Base-by-base conservation (phyloP, 495 filamentous ascomycete species). In the Penicillium bialowiezense region DNA sequence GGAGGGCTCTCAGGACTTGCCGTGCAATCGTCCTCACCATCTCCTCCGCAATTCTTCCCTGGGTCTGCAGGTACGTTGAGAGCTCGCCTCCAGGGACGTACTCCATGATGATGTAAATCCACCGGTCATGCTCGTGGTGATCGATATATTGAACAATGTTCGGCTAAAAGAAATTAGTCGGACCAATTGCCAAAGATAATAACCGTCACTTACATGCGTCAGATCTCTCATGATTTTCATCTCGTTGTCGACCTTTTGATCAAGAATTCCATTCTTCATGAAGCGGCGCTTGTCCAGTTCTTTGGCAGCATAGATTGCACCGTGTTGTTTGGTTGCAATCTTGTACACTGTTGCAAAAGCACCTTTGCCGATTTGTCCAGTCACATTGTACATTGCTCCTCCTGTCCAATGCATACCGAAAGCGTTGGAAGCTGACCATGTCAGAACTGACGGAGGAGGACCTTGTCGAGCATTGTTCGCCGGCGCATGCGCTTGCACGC, bases 91-190 rank as follows among this genome's bases (percentile, higher is more conserved):
- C 78, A 19, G 80, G 78, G n/a, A 97, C 81, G 60, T 79, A 95
- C 58, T 98, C 93, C 95, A 98, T 97, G 63, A 96, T 87, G 64
- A 97, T 95, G 59, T 95, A 92, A 12, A 96, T 78, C 59, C 89
- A 81, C 19, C 83, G 71, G 4, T 82, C 76, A 63, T 86, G 82
- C 53, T 96, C 89, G 45, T 90, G 76, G 60, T 91, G 85, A 48
- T 93, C 88, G 41, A 93, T 80, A 56, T 90, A 97, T 58, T 89
- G 77, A 17, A 98, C 91, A 52, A 97, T 91, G 56, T 98, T 93
- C 3, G 84, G 80, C 88, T 93, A 8, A 6, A 42, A 17, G 0
- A 32, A 10, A 36, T 50, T 12, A 58, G 34, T 53, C 21, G 7
- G 18, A 17, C 14, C 9, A 9, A 6, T 17, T 7, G 7, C 2